Evolutionary conservation across 2,329 filamentous ascomycete genomes (phyloP), one percentile per base, ranked within the genome.

Genomic region (Ophiocordyceps camponoti-floridani): DNA sequence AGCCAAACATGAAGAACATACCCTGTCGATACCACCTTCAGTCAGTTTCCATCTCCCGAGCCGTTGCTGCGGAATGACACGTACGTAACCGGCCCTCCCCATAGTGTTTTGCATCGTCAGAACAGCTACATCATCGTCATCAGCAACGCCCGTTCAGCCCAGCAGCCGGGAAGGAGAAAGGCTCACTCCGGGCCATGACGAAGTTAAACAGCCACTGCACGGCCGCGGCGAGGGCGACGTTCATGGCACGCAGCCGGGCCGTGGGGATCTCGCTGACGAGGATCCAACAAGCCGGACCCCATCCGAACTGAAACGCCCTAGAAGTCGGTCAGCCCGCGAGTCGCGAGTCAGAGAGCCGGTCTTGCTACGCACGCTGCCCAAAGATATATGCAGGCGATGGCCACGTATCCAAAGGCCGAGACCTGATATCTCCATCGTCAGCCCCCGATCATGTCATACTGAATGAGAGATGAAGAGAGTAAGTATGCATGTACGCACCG

Each of bases 181-280:
- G 53, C 58, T 52, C 50, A 60, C 58, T 76, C 46, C 77, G 65
- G 2, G 80, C 79, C 46, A 84, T 76, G 10, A 83, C 72, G 48
- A 84, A 82, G 56, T 85, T 85, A 59, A 84, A 84, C 4, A 84
- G 59, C 79, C 79, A 83, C 53, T 84, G 79, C 0, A 76, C 82
- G 1, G 75, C 76, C 1, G 80, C 79, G 0, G 72, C 79, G 42
- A 84, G 66, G 2, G 79, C 72, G 7, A 84, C 79, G 53, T 83
- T 84, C 50, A 80, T 62, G 16, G 74, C 75, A 45, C 81, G 66
- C 8, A 84, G 65, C 31, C 80, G 67, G 0, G 77, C 76, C 7
- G 77, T 77, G 0, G 79, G 79, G 47, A 84, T 84, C 59, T 85
- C 80, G 26, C 57, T 60, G 3, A 82, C 72, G 53, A 83, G 77